These are phyloP conservation scores for Russula foetens DNA, from an alignment of 768 basidiomycete species.

Conservation along the genomic window DNA sequence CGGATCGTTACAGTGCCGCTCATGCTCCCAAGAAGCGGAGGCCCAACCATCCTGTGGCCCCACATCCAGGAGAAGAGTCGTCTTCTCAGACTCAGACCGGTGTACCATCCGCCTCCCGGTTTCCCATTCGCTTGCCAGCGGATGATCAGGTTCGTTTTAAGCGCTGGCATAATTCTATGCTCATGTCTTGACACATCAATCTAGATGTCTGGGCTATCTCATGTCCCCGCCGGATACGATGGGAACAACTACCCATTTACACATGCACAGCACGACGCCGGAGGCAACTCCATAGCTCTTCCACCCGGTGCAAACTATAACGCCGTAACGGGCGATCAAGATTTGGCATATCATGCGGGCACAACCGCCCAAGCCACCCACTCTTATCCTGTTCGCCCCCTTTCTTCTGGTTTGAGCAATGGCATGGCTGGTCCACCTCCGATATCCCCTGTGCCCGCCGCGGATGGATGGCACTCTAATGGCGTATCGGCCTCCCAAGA, in stretches of 20 bases:
- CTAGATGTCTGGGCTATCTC: constrained; percentile 11
- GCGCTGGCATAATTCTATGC: not conserved
- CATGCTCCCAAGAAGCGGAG: constrained; percentile 27
- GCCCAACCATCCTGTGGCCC: constrained; percentile 23
- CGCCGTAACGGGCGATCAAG: not conserved
- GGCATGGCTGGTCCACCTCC: constrained; percentile 5
- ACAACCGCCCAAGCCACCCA: constrained; percentile 8
- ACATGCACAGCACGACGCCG: constrained; percentile 11
- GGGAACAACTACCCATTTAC: constrained; percentile 3
- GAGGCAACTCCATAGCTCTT: constrained; percentile 8
- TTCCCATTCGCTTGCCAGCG: constrained; percentile 6
- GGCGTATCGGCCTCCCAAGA: constrained; percentile 5
- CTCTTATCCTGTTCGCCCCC: constrained; percentile 7
- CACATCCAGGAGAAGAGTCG: constrained; percentile 15
- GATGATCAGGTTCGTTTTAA: constrained; percentile 13
- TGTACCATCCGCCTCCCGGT: constrained; percentile 20
- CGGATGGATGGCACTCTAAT: constrained; percentile 10
- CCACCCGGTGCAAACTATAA: constrained; percentile 11
- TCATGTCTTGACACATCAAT: not conserved
- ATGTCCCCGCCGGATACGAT: constrained; percentile 3
- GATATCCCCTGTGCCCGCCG: constrained; percentile 2
- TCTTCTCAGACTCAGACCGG: constrained; percentile 21
- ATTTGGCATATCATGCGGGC: constrained; percentile 9
- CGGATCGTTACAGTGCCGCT: constrained; percentile 61
- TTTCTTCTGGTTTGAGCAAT: constrained; percentile 2